Percentiles rank a stretch among this genome's conserved stretches.
phyloP scores from a whole-genome alignment of 2,329 filamentous ascomycete species.

The Drechslera avenae region DNA sequence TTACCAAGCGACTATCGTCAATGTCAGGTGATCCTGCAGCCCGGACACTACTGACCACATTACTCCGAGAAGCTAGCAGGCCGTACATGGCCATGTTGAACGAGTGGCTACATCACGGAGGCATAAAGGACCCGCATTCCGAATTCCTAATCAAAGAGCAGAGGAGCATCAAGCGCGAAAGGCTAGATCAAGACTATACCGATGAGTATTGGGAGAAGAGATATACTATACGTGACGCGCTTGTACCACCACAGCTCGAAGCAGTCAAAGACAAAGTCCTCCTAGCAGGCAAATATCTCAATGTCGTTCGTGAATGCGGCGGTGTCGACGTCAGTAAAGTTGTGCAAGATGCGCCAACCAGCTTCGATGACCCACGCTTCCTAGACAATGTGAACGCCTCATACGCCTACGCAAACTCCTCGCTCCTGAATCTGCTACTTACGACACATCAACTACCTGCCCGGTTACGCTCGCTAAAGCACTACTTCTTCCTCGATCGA shows the following conservation, averaged over 20 bases:
- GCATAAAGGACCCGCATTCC: slow-evolving; percentile 89
- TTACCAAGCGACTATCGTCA: slow-evolving; percentile 81
- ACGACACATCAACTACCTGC: slow-evolving; percentile 91
- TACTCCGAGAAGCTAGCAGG: slow-evolving; percentile 84
- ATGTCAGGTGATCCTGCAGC: slow-evolving; percentile 95
- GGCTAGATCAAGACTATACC: slow-evolving; percentile 93
- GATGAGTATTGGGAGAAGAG: slow-evolving; percentile 99
- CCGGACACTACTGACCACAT: slow-evolving; percentile 75
- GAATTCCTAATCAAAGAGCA: slow-evolving; percentile 97
- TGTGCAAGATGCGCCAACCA: slow-evolving; percentile 84
- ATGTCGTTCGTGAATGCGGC: slow-evolving; percentile 95
- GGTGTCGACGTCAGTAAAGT: slow-evolving; percentile 92
- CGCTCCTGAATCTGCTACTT: slow-evolving; percentile 84
- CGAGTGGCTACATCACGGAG: slow-evolving; percentile 96
- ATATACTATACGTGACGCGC: slow-evolving; percentile 90
- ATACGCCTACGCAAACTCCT: slow-evolving; percentile 94
- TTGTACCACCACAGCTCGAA: slow-evolving; percentile 90
- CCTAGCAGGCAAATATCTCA: slow-evolving; percentile 94
- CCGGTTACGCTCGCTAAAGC: slow-evolving; percentile 87
- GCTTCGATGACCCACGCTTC: slow-evolving; percentile 89
- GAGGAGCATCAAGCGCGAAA: slow-evolving; percentile 89
- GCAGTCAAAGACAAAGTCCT: slow-evolving; percentile 92
- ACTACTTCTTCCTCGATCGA: slow-evolving; percentile 98
- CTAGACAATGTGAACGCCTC: slow-evolving; percentile 94
- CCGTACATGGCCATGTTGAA: slow-evolving; percentile 99